Base-by-base conservation (phyloP, 2,329 filamentous ascomycete species). In the Cordyceps javanica region DNA sequence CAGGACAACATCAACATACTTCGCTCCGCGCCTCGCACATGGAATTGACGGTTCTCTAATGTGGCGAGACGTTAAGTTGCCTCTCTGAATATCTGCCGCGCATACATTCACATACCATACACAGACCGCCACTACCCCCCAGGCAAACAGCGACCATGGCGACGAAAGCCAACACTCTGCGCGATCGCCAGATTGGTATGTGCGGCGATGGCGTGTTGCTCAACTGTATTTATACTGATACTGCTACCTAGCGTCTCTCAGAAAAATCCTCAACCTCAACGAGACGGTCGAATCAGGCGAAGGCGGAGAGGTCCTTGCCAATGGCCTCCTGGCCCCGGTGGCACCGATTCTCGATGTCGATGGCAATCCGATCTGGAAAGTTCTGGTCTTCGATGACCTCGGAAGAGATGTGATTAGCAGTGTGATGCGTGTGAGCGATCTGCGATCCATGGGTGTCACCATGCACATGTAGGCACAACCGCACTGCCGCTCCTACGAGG, bases 401-500 rank as follows among this genome's bases (percentile, higher is more conserved):
- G 94, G 93, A 49, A 83, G 92, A 70, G 92, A 97, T 82, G 90
- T 99, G 59, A 97, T 99, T 68, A 97, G 91, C 76, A 97, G 92
- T 68, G 92, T 99, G 2, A 79, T 99, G 62, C 83, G 92, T 59
- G 94, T 99, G 62, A 96, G 91, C 68, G 94, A 99, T 74, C 77
- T 99, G 69, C 82, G 95, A 62, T 84, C 88, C 60, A 91, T 94
- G 84, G 94, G 95, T n/a, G 89, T 97, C 55, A 97, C 91, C 39
- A 94, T 96, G 80, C 91, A 97, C 74, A 85, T 96, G 90, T 95
- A 81, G 62, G 74, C 67, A 49, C 34, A 51, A 41, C 34, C 23
- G 19, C 25, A 50, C 36, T 8, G n/a, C 21, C 16, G 3, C 14
- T 30, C 10, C 6, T 9, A 16, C 19, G 9, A 19, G 16, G 34